These are phyloP conservation scores for Agastache rugosa DNA, from an alignment of 257 asterid genomes.

Conservation along the genomic window DNA sequence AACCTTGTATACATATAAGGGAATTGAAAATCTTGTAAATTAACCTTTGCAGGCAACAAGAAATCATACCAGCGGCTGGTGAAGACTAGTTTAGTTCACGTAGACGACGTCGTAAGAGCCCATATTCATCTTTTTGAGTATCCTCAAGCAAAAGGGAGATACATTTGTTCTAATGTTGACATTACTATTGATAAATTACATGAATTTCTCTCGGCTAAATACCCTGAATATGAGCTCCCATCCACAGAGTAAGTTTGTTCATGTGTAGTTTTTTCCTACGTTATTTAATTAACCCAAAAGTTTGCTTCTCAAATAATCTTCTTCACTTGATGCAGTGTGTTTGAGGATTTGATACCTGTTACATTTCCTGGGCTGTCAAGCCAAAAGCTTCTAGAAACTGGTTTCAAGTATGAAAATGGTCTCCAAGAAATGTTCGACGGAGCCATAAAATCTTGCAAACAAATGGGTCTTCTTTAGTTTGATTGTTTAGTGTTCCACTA, in stretches of 20 bases:
- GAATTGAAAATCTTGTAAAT: too few species aligned
- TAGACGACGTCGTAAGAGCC: slow-evolving; percentile 56
- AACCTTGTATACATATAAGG: too few species aligned
- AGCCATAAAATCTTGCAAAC: slow-evolving; percentile 46
- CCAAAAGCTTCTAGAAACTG: slow-evolving; percentile 47
- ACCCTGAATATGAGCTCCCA: slow-evolving; percentile 53
- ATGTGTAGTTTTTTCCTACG: too few species aligned
- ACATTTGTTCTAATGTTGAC: slow-evolving; percentile 49
- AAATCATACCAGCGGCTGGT: not conserved
- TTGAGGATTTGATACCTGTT: slow-evolving; percentile 31
- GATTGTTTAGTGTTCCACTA: not conserved
- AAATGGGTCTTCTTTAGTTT: slow-evolving; percentile 40
- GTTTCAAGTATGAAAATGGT: slow-evolving; percentile 47
- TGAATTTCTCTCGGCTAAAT: slow-evolving; percentile 39
- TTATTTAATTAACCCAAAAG: too few species aligned
- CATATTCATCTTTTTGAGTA: slow-evolving; percentile 55
- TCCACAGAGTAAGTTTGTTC: slow-evolving; percentile 42
- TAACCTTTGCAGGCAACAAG: slow-evolving; percentile 22
- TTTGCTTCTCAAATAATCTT: too few species aligned
- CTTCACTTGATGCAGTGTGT: slow-evolving; percentile 32
- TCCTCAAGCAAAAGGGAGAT: slow-evolving; percentile 56
- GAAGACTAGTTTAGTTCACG: slow-evolving; percentile 41
- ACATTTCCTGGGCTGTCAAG: slow-evolving; percentile 38
- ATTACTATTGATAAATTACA: slow-evolving; percentile 33
- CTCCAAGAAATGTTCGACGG: slow-evolving; percentile 56